Percentiles rank a stretch among this genome's conserved stretches.
These are phyloP conservation scores for Didymosphaeria variabile DNA, from an alignment of 2,329 filamentous ascomycete genomes.

Conservation along the genomic window DNA sequence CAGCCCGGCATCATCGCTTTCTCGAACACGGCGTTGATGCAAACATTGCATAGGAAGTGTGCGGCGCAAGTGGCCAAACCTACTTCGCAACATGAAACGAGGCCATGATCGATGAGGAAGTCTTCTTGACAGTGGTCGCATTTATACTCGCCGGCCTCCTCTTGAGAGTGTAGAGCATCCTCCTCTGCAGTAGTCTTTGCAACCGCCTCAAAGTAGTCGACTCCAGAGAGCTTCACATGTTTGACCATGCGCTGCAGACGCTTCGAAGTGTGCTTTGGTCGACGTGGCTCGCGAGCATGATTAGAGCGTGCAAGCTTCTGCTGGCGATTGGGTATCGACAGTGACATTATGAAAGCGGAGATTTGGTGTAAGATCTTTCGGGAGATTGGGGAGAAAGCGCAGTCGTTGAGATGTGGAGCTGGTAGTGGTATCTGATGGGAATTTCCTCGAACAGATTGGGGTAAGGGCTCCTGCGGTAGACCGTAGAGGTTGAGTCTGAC, in stretches of 20 bases:
- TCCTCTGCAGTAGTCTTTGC: neutral
- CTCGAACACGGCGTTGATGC: neutral
- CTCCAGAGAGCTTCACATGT: neutral
- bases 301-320: neutral
- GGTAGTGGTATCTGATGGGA: neutral
- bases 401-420: neutral
- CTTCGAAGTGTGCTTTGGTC: neutral
- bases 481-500: neutral
- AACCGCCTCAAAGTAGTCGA: neutral
- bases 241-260: neutral
- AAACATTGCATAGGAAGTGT: neutral
- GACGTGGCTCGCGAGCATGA: neutral
- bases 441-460: neutral
- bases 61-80: neutral
- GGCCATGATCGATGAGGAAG: neutral
- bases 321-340: neutral
- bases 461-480: neutral
- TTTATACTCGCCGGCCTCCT: neutral
- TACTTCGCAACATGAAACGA: neutral
- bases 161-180: no score
- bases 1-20: neutral
- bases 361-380: neutral
- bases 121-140: constrained; percentile 1
- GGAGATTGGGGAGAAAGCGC: neutral
- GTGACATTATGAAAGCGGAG: neutral